Conservation (phyloP, 2,329 filamentous ascomycete genomes). For the Alternaria hordeiaustralica region DNA sequence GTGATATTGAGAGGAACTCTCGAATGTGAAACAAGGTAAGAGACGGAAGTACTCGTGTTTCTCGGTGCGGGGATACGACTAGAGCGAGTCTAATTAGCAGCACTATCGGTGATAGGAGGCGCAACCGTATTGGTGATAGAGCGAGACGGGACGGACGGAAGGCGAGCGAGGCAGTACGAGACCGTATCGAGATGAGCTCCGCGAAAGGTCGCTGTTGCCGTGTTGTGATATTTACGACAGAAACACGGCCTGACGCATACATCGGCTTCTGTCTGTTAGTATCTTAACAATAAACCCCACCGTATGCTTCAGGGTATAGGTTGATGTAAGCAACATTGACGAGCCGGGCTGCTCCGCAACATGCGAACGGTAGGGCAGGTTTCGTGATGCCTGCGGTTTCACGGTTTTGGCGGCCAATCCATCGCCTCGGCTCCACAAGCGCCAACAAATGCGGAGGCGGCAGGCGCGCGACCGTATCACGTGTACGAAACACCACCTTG, state of each 20-base stretch:
- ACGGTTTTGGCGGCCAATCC: slow-evolving; percentile 14
- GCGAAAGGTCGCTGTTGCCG: neutral
- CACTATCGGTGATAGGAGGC: neutral
- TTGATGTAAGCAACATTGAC: neutral
- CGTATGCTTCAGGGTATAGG: neutral
- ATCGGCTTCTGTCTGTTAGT: neutral
- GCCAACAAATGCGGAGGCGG: slow-evolving; percentile 32
- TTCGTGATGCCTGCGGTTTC: neutral
- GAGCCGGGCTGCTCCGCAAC: neutral
- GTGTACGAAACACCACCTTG: slow-evolving; percentile 24
- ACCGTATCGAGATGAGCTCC: neutral
- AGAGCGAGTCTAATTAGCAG: neutral
- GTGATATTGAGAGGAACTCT: neutral
- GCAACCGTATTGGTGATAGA: neutral
- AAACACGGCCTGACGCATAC: neutral
- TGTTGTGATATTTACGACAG: neutral
- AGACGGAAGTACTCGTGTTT: no score
- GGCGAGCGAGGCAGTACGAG: neutral
- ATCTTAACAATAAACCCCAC: neutral
- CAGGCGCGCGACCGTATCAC: slow-evolving; percentile 23
- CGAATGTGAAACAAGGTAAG: neutral
- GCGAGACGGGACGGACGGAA: neutral
- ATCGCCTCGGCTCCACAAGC: slow-evolving; percentile 9
- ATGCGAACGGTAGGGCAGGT: neutral
- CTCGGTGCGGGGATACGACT: neutral